Base-by-base conservation (phyloP, 768 basidiomycete genomes). In the Kockovaella imperatae region DNA sequence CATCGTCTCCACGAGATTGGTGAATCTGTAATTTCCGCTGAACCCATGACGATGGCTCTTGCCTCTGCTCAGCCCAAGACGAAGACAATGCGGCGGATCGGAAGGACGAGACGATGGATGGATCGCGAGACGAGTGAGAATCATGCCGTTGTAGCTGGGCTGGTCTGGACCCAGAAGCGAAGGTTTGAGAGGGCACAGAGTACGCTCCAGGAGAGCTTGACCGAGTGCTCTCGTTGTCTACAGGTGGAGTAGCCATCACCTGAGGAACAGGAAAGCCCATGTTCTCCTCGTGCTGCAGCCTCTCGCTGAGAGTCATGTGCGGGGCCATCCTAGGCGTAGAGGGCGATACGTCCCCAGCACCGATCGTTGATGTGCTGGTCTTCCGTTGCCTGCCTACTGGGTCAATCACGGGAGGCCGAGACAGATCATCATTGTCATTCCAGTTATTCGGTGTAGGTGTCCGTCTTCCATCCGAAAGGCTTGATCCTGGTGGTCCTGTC, bases 21-120 rank as follows among this genome's bases (percentile, higher is more conserved):
- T 70, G 69, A 3, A 70, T 53, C 38, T 60, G 59, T 18, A 70
- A 36, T 53, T 70, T 70, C 38, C 56, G 54, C 45, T 65, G 56
- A 3, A 65, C 64, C 64, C 64, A 70, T 44, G 61, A 53, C 1
- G 68, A 42, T 3, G 69, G 64, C 21, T 49, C 53, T 43, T 56
- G 59, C 11, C 56, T 39, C 32, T 67, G 64, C 15, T 49, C 21
- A 17, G 31, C 42, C 64, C 64, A 67, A 4, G 64, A 63, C 17
- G 60, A 50, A 2, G 62, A 59, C n/a, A 61, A 40, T 21, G 51
- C 58, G 18, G 32, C 38, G 13, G 54, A 53, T 4, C 52, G 47
- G 54, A 40, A 13, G 54, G 60, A 23, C 56, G 47, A 3, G 56
- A 20, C 4, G 54, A 58, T 7, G 60, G 58, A 17, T 25, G 40